These are phyloP conservation scores for Moringa oleifera DNA, from an alignment of 345 rosid genomes.

Conservation along the genomic window DNA sequence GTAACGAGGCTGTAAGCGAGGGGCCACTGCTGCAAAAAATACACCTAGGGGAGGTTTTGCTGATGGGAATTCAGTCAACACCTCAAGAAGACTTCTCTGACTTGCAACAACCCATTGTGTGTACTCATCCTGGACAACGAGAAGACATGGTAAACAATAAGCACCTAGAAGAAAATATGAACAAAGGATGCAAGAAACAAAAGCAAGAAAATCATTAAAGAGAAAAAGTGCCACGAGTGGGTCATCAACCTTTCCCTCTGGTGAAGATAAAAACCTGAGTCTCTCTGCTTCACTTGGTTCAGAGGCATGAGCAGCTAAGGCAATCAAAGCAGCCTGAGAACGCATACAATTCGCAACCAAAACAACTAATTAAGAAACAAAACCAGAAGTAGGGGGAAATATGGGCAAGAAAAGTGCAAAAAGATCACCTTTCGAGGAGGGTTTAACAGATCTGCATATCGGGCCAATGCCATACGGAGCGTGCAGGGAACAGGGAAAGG, in stretches of 20 bases:
- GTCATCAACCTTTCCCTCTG: slow-evolving; percentile 56
- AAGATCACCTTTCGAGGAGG: slow-evolving; percentile 74
- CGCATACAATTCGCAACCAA: neutral
- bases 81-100: slow-evolving; percentile 96
- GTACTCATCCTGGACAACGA: slow-evolving; percentile 64
- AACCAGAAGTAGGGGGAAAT: no score
- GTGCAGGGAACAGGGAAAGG: slow-evolving; percentile 84
- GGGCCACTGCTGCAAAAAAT: slow-evolving; percentile 86
- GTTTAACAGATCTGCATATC: slow-evolving; percentile 66
- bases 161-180: neutral
- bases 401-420: slow-evolving; percentile 5
- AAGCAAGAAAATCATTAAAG: neutral
- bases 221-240: slow-evolving; percentile 4
- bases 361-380: slow-evolving; percentile 4
- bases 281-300: slow-evolving; percentile 73
- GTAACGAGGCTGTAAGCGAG: slow-evolving; percentile 87
- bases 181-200: neutral
- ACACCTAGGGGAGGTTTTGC: slow-evolving; percentile 92
- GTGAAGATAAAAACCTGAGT: slow-evolving; percentile 54
- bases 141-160: neutral
- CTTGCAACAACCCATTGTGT: slow-evolving; percentile 78
- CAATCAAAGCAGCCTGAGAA: slow-evolving; percentile 75
- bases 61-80: slow-evolving; percentile 86
- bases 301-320: slow-evolving; percentile 86
- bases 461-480: slow-evolving; percentile 57